phyloP scores from a whole-genome alignment of 2,329 filamentous ascomycete genomes.

The Bipolaris oryzae region DNA sequence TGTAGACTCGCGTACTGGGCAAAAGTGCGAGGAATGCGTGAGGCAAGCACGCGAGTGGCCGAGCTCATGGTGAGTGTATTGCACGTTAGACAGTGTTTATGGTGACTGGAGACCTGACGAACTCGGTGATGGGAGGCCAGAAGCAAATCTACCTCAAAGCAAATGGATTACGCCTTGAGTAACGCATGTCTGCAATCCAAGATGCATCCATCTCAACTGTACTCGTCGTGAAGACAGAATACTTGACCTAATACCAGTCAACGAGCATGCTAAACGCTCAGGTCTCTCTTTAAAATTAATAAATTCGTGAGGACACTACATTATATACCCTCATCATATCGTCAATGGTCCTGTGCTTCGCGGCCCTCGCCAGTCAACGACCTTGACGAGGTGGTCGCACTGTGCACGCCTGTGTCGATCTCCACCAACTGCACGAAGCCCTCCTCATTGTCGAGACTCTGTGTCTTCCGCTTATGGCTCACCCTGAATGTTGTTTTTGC shows the following conservation, averaged over 20 bases:
- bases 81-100: not conserved
- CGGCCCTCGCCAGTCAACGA: not conserved
- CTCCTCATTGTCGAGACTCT: not conserved
- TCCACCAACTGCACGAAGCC: not conserved
- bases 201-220: not conserved
- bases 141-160: not conserved
- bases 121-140: not conserved
- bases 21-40: not conserved
- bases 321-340: not conserved
- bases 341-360: not conserved
- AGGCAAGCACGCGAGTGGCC: not conserved
- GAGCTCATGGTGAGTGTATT: not conserved
- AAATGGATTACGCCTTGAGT: not conserved
- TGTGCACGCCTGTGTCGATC: not conserved
- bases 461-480: not conserved
- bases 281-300: not conserved
- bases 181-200: not conserved
- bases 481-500: not conserved
- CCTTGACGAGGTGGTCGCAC: not conserved
- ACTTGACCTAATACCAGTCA: not conserved
- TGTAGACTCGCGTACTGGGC: not conserved
- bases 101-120: not conserved
- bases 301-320: not conserved
- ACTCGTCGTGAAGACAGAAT: not conserved
- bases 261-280: not conserved